These are phyloP conservation scores for Fusarium napiforme DNA, from an alignment of 2,329 filamentous ascomycete species.

Conservation along the genomic window DNA sequence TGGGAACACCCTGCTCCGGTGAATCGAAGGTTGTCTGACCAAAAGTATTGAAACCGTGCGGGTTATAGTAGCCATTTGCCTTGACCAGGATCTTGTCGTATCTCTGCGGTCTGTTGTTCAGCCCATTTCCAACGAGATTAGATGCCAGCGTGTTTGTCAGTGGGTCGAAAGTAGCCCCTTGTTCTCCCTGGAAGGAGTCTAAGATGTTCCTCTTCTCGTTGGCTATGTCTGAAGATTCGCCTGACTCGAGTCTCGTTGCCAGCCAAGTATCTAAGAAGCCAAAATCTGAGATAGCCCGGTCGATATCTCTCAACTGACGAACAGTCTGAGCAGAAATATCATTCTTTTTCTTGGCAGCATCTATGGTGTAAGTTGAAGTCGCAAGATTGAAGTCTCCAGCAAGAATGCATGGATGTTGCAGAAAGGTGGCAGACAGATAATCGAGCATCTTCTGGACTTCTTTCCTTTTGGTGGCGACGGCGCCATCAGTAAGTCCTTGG, in stretches of 20 bases:
- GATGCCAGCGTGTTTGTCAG: slow-evolving; percentile 65
- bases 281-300: slow-evolving; percentile 56
- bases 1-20: background rate
- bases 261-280: slow-evolving; percentile 65
- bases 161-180: slow-evolving; percentile 74
- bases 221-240: slow-evolving; percentile 51
- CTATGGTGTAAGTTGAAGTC: slow-evolving; percentile 67
- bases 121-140: slow-evolving; percentile 57
- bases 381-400: slow-evolving; percentile 74
- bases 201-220: slow-evolving; percentile 42
- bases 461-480: slow-evolving; percentile 65
- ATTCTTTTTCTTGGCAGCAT: slow-evolving; percentile 62
- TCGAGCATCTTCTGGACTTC: slow-evolving; percentile 64
- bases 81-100: slow-evolving; percentile 72
- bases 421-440: slow-evolving; percentile 57
- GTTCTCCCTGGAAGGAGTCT: slow-evolving; percentile 65
- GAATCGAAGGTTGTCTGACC: slow-evolving; percentile 49
- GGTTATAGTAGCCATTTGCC: slow-evolving; percentile 48
- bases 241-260: slow-evolving; percentile 55
- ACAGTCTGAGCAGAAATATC: slow-evolving; percentile 63
- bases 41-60: slow-evolving; percentile 66
- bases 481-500: slow-evolving; percentile 68
- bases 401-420: slow-evolving; percentile 63
- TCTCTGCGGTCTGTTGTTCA: slow-evolving; percentile 68
- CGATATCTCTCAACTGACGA: slow-evolving; percentile 56